phyloP scores from a whole-genome alignment of 2,329 filamentous ascomycete species.

The Ophiobolus disseminans region DNA sequence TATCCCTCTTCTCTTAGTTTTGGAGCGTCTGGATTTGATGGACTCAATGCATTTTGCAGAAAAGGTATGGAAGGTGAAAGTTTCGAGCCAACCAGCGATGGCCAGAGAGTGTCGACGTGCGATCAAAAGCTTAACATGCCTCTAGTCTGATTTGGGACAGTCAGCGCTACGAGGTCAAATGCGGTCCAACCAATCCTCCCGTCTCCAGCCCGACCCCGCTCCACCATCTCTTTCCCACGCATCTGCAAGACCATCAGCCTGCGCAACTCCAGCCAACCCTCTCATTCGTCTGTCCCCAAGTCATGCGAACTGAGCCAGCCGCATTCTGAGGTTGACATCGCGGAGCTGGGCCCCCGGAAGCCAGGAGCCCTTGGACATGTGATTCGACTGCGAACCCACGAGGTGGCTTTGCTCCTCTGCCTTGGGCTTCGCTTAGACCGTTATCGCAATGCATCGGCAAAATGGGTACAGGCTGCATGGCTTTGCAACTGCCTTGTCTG shows the following conservation, averaged over 20 bases:
- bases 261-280: slow-evolving; percentile 20
- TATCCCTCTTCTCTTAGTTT: background rate
- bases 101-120: slow-evolving; percentile 12
- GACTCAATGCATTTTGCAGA: slow-evolving; percentile 10
- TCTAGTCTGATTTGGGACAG: slow-evolving; percentile 19
- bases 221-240: slow-evolving; percentile 36
- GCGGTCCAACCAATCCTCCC: slow-evolving; percentile 24
- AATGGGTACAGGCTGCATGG: background rate
- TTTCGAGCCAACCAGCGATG: slow-evolving; percentile 22
- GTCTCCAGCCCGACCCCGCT: slow-evolving; percentile 29
- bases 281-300: slow-evolving; percentile 38
- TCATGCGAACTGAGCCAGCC: slow-evolving; percentile 47
- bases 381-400: slow-evolving; percentile 35
- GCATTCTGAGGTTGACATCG: slow-evolving; percentile 17
- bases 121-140: slow-evolving; percentile 25
- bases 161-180: slow-evolving; percentile 27
- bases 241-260: slow-evolving; percentile 34
- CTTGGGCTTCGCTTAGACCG: slow-evolving; percentile 17
- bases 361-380: slow-evolving; percentile 27
- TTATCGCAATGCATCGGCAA: slow-evolving; percentile 5
- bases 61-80: slow-evolving; percentile 13
- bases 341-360: slow-evolving; percentile 13
- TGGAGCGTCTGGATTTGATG: slow-evolving; percentile 3
- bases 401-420: slow-evolving; percentile 32
- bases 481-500: slow-evolving; percentile 11